Conservation (phyloP, 2,329 filamentous ascomycete species). For the Cryphonectria radicalis region DNA sequence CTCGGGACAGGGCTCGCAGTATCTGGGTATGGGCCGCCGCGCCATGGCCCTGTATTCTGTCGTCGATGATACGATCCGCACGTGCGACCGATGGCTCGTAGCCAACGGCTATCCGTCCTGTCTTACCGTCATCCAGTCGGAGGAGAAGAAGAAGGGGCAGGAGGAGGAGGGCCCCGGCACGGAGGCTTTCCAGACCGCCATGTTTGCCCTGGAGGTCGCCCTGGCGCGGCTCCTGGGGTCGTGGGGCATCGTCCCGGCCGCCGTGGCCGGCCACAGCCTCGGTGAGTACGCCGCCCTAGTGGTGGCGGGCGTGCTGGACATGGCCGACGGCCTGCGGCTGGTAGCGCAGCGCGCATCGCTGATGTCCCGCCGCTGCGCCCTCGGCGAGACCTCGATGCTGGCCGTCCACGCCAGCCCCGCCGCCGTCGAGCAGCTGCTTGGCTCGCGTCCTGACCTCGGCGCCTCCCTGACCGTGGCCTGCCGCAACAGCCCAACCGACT, state of each 20-base stretch:
- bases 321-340: background rate
- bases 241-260: conserved; percentile 32
- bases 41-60: conserved; percentile 45
- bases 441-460: background rate
- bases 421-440: background rate
- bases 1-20: conserved; percentile 36
- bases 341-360: background rate
- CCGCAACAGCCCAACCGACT: background rate
- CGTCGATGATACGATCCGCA: conserved; percentile 43
- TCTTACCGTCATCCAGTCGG: background rate
- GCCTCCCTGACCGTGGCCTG: background rate
- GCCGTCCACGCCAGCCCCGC: background rate
- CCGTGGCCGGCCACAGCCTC: conserved; percentile 45
- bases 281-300: conserved; percentile 47
- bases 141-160: background rate
- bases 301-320: conserved; percentile 32
- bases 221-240: conserved; percentile 49
- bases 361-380: background rate
- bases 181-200: conserved; percentile 42
- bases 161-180: background rate
- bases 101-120: background rate
- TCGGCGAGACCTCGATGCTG: background rate
- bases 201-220: conserved; percentile 40
- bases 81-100: conserved; percentile 28
- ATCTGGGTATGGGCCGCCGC: conserved; percentile 40